phyloP scores from a whole-genome alignment of 179 eudicot genomes.

The Spinacia oleracea region DNA sequence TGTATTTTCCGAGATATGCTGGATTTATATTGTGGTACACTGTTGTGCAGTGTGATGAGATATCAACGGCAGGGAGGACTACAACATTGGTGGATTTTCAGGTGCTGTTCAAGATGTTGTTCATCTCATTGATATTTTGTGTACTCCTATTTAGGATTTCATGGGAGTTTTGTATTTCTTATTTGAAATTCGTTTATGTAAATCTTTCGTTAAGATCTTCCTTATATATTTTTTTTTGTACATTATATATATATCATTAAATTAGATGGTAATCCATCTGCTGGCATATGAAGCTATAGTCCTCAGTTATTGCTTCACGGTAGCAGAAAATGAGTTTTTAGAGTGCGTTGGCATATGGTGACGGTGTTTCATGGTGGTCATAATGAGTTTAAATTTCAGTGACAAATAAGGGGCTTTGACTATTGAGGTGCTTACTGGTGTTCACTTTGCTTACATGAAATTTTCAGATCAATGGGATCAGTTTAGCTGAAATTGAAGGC shows the following conservation, averaged over 20 bases:
- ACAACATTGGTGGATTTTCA: slow-evolving; percentile 48
- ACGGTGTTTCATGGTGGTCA: background rate
- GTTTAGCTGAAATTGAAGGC: slow-evolving; percentile 61
- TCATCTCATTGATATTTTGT: background rate
- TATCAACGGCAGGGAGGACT: slow-evolving; percentile 46
- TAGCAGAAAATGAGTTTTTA: background rate
- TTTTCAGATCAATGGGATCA: slow-evolving; percentile 62
- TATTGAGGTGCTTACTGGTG: slow-evolving; percentile 8
- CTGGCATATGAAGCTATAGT: no score
- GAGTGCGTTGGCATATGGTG: background rate
- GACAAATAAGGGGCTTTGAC: background rate
- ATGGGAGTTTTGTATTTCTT: background rate
- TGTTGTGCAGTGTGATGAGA: slow-evolving; percentile 73
- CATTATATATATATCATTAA: background rate
- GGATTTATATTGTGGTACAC: background rate
- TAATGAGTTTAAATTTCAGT: background rate
- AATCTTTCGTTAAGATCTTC: background rate
- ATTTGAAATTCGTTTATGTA: background rate
- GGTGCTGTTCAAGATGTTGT: slow-evolving; percentile 37
- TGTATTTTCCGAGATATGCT: background rate
- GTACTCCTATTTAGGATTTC: background rate
- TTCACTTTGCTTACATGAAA: background rate
- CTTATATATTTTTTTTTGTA: background rate
- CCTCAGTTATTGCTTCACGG: background rate
- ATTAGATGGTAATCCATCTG: background rate